These are phyloP conservation scores for Amanita jacksonii DNA, from an alignment of 768 basidiomycete species.

Conservation along the genomic window DNA sequence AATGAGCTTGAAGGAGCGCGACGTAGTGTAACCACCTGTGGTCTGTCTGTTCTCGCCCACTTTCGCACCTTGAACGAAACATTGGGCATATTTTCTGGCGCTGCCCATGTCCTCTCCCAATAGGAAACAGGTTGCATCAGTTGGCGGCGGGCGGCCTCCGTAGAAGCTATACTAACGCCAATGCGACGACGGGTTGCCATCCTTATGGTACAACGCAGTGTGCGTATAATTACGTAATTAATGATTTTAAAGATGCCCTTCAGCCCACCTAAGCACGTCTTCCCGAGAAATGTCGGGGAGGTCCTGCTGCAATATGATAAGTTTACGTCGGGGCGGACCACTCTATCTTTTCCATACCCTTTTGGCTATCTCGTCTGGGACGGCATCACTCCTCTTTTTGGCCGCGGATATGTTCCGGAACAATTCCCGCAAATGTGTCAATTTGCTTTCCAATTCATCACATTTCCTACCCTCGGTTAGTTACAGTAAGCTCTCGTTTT, in stretches of 20 bases:
- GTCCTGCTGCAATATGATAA: constrained; percentile 9
- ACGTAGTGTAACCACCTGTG: constrained; percentile 39
- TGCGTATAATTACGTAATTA: constrained; percentile 1
- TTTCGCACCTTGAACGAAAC: constrained; percentile 62
- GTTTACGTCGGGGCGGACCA: neutral
- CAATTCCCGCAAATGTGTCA: constrained; percentile 42
- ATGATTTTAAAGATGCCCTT: constrained; percentile 22
- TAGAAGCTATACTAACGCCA: constrained; percentile 66
- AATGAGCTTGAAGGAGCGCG: constrained; percentile 1
- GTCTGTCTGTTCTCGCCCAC: constrained; percentile 76
- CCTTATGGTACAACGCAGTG: constrained; percentile 5
- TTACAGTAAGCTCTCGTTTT: neutral
- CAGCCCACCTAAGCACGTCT: constrained; percentile 52
- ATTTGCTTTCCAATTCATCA: constrained; percentile 53
- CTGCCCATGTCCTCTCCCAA: constrained; percentile 74
- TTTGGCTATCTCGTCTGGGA: neutral
- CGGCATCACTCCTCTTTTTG: neutral
- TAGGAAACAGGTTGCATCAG: constrained; percentile 86
- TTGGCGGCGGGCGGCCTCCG: constrained; percentile 73
- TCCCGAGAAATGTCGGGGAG: constrained; percentile 18
- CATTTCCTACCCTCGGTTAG: constrained; percentile 45
- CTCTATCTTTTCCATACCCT: neutral
- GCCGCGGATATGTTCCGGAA: constrained; percentile 11
- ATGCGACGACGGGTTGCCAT: constrained; percentile 74
- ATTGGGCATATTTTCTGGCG: constrained; percentile 43